Evolutionary conservation across 225 moss, liverwort and hornwort species (phyloP).

Genomic region (Ulota crispa): DNA sequence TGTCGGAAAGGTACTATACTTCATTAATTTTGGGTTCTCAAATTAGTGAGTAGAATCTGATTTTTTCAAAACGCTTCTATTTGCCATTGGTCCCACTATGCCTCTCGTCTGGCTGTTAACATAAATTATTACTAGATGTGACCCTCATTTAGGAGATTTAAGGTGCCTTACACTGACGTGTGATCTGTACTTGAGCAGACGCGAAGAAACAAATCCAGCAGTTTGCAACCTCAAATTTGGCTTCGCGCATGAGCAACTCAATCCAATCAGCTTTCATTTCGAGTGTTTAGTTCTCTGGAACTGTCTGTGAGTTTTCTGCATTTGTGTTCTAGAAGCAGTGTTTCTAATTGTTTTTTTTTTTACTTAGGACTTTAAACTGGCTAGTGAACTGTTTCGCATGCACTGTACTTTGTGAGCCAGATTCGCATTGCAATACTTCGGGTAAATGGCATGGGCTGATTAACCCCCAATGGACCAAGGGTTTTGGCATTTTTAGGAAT

Average conservation of each 20-base stretch:
- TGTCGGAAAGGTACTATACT: slow-evolving; percentile 63
- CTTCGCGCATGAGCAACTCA: slow-evolving; percentile 49
- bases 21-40: not conserved
- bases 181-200: slow-evolving; percentile 39
- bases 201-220: slow-evolving; percentile 71
- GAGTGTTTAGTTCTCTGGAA: slow-evolving; percentile 39
- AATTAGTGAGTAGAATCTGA: not conserved
- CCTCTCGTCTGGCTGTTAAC: not conserved
- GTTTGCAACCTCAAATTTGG: slow-evolving; percentile 54
- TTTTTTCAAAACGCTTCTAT: slow-evolving; percentile 9
- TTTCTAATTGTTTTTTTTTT: slow-evolving; percentile 18
- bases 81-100: not conserved
- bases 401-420: slow-evolving; percentile 22
- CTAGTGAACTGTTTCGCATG: slow-evolving; percentile 17
- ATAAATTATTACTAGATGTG: not conserved
- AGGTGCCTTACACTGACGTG: not conserved
- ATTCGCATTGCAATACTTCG: slow-evolving; percentile 20
- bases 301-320: slow-evolving; percentile 23
- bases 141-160: not conserved
- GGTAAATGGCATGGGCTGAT: slow-evolving; percentile 1
- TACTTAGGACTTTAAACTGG: slow-evolving; percentile 24
- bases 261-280: slow-evolving; percentile 60
- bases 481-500: slow-evolving; percentile 6
- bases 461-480: not conserved
- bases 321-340: slow-evolving; percentile 16